Percentiles rank a stretch among this genome's conserved stretches.
These are phyloP conservation scores for Odonthalia washingtoniensis DNA, from an alignment of 31 red algal species.

Conservation along the genomic window DNA sequence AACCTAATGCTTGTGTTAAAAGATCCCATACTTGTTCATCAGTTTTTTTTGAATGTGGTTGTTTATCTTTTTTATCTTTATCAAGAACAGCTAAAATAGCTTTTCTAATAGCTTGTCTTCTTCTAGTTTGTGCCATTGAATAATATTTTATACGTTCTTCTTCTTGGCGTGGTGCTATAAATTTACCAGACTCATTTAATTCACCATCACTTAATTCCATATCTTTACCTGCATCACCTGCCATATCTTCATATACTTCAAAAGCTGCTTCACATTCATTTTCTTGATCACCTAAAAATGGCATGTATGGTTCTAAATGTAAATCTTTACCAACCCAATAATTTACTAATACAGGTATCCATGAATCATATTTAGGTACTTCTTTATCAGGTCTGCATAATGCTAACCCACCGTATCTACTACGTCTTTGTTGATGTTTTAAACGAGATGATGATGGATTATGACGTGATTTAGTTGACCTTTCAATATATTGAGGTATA, in stretches of 20 bases:
- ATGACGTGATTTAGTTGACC: background rate
- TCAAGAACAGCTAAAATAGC: conserved; percentile 60
- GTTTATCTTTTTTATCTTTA: conserved; percentile 48
- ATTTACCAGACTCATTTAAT: conserved; percentile 61
- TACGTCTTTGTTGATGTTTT: too few species aligned
- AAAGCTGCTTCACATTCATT: conserved; percentile 67
- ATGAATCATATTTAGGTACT: conserved; percentile 62
- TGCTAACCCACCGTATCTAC: background rate
- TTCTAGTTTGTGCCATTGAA: conserved; percentile 51
- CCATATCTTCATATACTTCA: conserved; percentile 81
- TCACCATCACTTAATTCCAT: conserved; percentile 79
- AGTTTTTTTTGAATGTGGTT: conserved; percentile 14
- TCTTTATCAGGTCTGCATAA: conserved; percentile 13
- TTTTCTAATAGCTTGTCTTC: conserved; percentile 54
- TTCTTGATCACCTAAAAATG: conserved; percentile 77
- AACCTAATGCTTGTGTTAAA: conserved; percentile 51
- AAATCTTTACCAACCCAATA: conserved; percentile 77
- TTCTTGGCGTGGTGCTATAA: conserved; percentile 65
- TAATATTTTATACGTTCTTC: conserved; percentile 61
- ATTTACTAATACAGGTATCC: conserved; percentile 64
- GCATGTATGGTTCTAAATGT: conserved; percentile 73
- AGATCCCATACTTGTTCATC: conserved; percentile 70
- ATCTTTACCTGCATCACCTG: conserved; percentile 58
- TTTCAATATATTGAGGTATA: background rate
- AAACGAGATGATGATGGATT: conserved; percentile 1